These are phyloP conservation scores for Lodderomyces elongisporus DNA, from an alignment of 1,139 yeast species.

Conservation along the genomic window DNA sequence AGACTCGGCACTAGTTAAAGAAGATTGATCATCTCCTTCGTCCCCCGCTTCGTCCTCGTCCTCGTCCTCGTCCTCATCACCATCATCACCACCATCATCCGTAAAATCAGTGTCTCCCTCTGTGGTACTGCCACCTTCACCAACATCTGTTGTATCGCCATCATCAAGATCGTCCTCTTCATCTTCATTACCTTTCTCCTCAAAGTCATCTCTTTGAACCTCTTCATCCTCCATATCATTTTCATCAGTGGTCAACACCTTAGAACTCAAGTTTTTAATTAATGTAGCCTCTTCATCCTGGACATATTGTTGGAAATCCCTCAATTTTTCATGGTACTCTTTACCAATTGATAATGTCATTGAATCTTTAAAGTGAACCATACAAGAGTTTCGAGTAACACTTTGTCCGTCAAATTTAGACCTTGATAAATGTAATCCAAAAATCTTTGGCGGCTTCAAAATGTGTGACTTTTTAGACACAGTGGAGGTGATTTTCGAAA, in stretches of 20 bases:
- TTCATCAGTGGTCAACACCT: constrained; percentile 38
- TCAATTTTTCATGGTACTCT: constrained; percentile 35
- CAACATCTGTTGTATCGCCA: constrained; percentile 15
- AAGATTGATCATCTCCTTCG: constrained; percentile 12
- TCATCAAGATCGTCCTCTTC: constrained; percentile 21
- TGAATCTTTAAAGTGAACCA: constrained; percentile 59
- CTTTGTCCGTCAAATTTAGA: constrained; percentile 71
- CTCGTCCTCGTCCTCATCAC: constrained; percentile 13
- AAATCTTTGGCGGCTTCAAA: constrained; percentile 61
- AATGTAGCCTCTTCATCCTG: constrained; percentile 15
- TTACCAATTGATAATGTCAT: constrained; percentile 50
- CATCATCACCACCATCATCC: constrained; percentile 20
- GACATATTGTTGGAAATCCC: constrained; percentile 27
- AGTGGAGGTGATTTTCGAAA: constrained; percentile 51
- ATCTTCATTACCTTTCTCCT: constrained; percentile 35
- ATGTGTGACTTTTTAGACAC: constrained; percentile 63
- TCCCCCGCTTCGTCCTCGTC: constrained; percentile 18
- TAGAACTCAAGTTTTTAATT: constrained; percentile 13
- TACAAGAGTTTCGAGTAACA: constrained; percentile 71
- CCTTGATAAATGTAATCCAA: constrained; percentile 77
- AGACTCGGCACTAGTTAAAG: constrained; percentile 12
- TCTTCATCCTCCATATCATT: constrained; percentile 45
- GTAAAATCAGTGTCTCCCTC: constrained; percentile 15
- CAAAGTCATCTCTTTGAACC: constrained; percentile 39
- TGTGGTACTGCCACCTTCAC: constrained; percentile 14